Evolutionary conservation across 176 grass and related monocot species (phyloP), one percentile per base, ranked within the genome.

Genomic region (Melocanna baccifera): DNA sequence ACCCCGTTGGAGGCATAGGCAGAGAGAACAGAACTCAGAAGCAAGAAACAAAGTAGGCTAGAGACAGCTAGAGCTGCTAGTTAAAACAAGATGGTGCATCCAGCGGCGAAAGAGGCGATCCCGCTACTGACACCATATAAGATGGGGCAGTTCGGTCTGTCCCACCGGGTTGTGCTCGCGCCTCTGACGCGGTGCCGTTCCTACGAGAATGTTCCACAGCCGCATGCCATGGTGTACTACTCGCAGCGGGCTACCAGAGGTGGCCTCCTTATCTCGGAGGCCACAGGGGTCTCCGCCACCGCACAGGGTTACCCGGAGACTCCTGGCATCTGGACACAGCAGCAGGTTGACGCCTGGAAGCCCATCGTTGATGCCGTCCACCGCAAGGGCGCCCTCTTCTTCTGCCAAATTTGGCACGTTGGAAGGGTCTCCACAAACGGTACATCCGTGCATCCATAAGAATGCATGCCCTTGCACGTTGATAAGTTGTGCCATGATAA

Each of bases 341-440:
- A 87, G 51, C 84, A 90, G 79, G 12, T 86, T 9, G 34, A 84
- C 4, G 84, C 87, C 1, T 92, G 90, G 90, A 92, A 89, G 8
- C 77, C 90, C 19, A 89, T 92, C 59, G 87, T 92, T 2, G 86
- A 92, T 26, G 89, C 86, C 18, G 80, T 92, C 74, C 90, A 92
- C 39, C 55, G 70, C n/a, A 89, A 89, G 72, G 90, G 87, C 11
- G 53, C 10, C 0, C 1, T 92, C 22, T 89, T 92, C 77, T 83
- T 92, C 66, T 76, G 67, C 20, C 90, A 92, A 66, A 70, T 89
- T 2, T 82, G 77, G 76, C 87, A 92, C 32, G 79, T 70, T 8
- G 78, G 87, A 14, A 76, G 85, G 9, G 83, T 56, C 46, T 86
- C 87, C 25, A 57, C 0, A 36, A 87, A 58, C 1, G 85, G 89